Percentiles rank a stretch among this genome's conserved stretches.
These are phyloP conservation scores for Rehmannia glutinosa DNA, from an alignment of 257 asterid species.

Conservation along the genomic window DNA sequence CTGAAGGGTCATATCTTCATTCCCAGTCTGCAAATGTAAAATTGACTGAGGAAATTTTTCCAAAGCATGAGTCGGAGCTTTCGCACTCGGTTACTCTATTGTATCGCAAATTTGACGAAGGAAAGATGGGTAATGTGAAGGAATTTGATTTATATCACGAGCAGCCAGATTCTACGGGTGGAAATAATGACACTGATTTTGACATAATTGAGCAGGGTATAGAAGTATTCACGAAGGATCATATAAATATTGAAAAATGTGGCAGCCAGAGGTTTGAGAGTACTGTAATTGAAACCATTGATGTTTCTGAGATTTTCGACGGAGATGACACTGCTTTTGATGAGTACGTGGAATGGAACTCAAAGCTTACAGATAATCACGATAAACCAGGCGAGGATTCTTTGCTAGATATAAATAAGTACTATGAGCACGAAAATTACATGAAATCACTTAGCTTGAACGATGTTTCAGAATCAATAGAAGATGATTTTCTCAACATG, in stretches of 20 bases:
- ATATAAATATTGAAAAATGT: constrained; percentile 26
- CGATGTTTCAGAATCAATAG: constrained; percentile 63
- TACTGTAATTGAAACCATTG: constrained; percentile 47
- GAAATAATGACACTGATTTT: constrained; percentile 27
- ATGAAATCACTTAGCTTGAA: constrained; percentile 51
- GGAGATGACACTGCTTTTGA: constrained; percentile 34
- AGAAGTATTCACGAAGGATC: constrained; percentile 39
- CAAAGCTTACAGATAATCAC: constrained; percentile 23
- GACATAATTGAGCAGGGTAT: constrained; percentile 34
- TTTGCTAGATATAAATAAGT: constrained; percentile 19
- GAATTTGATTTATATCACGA: constrained; percentile 26
- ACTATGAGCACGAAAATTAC: constrained; percentile 32
- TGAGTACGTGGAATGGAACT: constrained; percentile 26
- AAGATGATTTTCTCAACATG: constrained; percentile 72
- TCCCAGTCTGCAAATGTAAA: constrained; percentile 34
- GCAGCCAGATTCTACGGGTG: constrained; percentile 19
- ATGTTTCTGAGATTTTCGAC: constrained; percentile 52
- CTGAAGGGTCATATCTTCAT: constrained; percentile 22
- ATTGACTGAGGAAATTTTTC: constrained; percentile 27
- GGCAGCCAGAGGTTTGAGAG: constrained; percentile 34
- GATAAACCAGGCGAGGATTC: constrained; percentile 20
- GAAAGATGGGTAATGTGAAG: constrained; percentile 20
- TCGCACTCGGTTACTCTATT: constrained; percentile 42
- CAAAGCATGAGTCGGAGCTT: constrained; percentile 38
- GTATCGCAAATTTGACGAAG: constrained; percentile 56